A percentile compares a stretch with the other conserved stretches of the same genome.
phyloP scores from a whole-genome alignment of 2,329 filamentous ascomycete species.

The Fusarium sp. region DNA sequence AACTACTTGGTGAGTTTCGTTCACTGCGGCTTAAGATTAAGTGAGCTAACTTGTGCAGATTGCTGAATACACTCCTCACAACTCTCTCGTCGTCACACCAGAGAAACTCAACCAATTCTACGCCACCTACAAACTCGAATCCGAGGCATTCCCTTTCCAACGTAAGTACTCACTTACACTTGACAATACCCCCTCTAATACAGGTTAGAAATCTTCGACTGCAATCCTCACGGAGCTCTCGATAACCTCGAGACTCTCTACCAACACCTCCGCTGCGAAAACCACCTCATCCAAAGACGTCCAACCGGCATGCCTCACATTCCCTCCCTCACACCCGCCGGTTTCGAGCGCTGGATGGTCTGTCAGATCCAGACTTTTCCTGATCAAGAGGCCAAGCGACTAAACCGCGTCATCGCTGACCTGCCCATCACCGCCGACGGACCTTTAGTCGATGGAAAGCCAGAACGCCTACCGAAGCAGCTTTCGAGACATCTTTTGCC shows the following conservation, averaged over 20 bases:
- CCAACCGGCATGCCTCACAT: slow-evolving; percentile 66
- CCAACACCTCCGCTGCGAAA: slow-evolving; percentile 65
- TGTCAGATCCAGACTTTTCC: slow-evolving; percentile 81
- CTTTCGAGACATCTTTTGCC: slow-evolving; percentile 81
- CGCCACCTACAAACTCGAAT: slow-evolving; percentile 69
- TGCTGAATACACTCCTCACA: slow-evolving; percentile 46
- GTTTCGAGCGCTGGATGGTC: slow-evolving; percentile 79
- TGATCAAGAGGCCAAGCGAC: slow-evolving; percentile 77
- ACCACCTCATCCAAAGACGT: slow-evolving; percentile 72
- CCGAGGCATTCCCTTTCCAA: slow-evolving; percentile 77
- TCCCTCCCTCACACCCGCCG: slow-evolving; percentile 74
- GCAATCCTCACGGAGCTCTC: slow-evolving; percentile 42
- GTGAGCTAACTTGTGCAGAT: slow-evolving; percentile 42
- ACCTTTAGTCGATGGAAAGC: slow-evolving; percentile 71
- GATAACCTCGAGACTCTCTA: slow-evolving; percentile 62
- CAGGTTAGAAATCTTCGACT: slow-evolving; percentile 64
- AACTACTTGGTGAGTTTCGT: slow-evolving; percentile 74
- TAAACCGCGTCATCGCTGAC: slow-evolving; percentile 75
- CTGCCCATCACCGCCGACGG: slow-evolving; percentile 73
- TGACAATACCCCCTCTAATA: slow-evolving; percentile 3
- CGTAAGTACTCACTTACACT: slow-evolving; percentile 56
- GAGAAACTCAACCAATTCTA: slow-evolving; percentile 83
- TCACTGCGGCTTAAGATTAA: background rate
- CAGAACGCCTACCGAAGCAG: slow-evolving; percentile 82
- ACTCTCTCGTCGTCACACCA: slow-evolving; percentile 75